Conservation (phyloP, 345 rosid species). For the Gynandropsis gynandra region DNA sequence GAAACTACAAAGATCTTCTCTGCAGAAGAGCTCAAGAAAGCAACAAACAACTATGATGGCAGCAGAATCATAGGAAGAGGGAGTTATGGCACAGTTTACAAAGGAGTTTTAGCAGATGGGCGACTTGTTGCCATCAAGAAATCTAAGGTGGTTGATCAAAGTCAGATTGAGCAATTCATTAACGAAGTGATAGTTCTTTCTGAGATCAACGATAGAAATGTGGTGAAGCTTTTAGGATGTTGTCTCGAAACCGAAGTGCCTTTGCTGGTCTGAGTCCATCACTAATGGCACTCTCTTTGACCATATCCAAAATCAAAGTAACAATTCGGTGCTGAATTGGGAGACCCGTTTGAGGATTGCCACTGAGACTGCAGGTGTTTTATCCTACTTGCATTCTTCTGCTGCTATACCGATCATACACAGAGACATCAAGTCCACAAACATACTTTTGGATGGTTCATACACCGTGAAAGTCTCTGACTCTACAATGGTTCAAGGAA, state of each 20-base stretch:
- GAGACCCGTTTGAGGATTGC: constrained; percentile 33
- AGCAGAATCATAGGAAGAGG: constrained; percentile 26
- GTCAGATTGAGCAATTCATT: constrained; percentile 32
- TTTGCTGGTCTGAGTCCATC: constrained; percentile 30
- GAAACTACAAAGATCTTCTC: constrained; percentile 22
- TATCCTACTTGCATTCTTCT: constrained; percentile 38
- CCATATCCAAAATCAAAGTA: constrained; percentile 24
- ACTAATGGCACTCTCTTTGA: constrained; percentile 22
- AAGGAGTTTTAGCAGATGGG: constrained; percentile 23
- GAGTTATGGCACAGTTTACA: constrained; percentile 35
- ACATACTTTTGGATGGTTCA: constrained; percentile 35
- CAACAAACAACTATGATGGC: constrained; percentile 24
- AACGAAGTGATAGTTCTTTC: constrained; percentile 37
- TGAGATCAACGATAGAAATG: constrained; percentile 39
- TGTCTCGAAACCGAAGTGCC: constrained; percentile 38
- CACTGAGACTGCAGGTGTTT: constrained; percentile 28
- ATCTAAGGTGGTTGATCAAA: constrained; percentile 22
- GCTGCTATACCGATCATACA: constrained; percentile 38
- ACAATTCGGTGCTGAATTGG: constrained; percentile 23
- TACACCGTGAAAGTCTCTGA: constrained; percentile 42
- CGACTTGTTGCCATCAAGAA: constrained; percentile 30
- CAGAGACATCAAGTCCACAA: constrained; percentile 40
- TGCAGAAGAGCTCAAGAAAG: constrained; percentile 21
- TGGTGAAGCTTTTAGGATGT: constrained; percentile 36
- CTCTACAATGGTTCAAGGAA: constrained; percentile 47